A percentile compares a stretch with the other conserved stretches of the same genome.
phyloP scores from a whole-genome alignment of 805 yeast species.

The Saturnispora galanensis region DNA sequence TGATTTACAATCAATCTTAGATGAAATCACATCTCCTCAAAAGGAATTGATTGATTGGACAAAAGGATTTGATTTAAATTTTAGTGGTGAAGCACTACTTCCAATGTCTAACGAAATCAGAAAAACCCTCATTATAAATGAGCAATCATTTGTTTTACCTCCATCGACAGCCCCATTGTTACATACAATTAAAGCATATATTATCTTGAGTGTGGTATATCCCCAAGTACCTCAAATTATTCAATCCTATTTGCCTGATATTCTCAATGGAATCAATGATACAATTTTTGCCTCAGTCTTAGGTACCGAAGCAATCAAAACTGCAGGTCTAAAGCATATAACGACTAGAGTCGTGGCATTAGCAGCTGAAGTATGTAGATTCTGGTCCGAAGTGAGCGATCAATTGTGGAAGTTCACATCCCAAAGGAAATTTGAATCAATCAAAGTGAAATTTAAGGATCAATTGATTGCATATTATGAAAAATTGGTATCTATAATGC shows the following conservation, averaged over 20 bases:
- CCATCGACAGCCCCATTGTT: constrained; percentile 36
- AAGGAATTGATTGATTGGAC: constrained; percentile 40
- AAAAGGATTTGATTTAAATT: constrained; percentile 23
- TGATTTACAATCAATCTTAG: constrained; percentile 38
- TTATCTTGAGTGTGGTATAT: constrained; percentile 47
- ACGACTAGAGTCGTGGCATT: constrained; percentile 64
- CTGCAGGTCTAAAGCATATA: constrained; percentile 66
- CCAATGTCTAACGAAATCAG: constrained; percentile 10
- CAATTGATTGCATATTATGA: constrained; percentile 55
- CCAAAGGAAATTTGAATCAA: constrained; percentile 28
- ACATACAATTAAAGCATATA: constrained; percentile 37
- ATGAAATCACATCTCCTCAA: constrained; percentile 40
- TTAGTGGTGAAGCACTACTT: constrained; percentile 10
- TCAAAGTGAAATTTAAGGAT: constrained; percentile 37
- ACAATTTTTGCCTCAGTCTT: constrained; percentile 51
- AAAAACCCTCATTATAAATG: constrained; percentile 35
- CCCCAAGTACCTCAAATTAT: constrained; percentile 31
- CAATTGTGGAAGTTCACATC: constrained; percentile 14
- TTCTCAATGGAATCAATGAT: constrained; percentile 43
- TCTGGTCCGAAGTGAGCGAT: constrained; percentile 27
- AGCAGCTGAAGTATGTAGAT: constrained; percentile 54
- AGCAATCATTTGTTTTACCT: constrained; percentile 49
- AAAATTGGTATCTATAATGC: constrained; percentile 62
- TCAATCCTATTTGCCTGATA: constrained; percentile 23
- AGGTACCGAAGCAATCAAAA: constrained; percentile 66